Conservation (phyloP, 2,329 filamentous ascomycete species). For the Fusarium continuum region DNA sequence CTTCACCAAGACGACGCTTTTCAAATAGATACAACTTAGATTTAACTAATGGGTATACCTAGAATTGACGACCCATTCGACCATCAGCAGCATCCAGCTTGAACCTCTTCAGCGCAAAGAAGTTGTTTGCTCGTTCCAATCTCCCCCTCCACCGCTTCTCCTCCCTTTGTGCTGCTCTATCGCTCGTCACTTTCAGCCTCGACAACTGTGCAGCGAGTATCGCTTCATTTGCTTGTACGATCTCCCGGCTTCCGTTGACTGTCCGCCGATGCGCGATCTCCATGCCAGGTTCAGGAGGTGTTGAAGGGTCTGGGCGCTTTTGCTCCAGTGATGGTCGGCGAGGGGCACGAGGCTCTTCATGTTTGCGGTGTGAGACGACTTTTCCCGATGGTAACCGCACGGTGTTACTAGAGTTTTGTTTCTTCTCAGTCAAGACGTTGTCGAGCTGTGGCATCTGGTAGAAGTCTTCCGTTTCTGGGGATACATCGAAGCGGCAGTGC, state of each 20-base stretch:
- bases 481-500: conserved; percentile 57
- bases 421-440: not conserved
- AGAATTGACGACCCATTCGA: not conserved
- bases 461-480: conserved; percentile 54
- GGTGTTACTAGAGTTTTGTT: fast-evolving
- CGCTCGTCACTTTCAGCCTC: not conserved
- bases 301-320: fast-evolving
- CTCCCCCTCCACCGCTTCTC: not conserved
- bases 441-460: not conserved
- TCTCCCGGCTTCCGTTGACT: not conserved
- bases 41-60: not conserved
- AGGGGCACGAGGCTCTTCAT: not conserved
- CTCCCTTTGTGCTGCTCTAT: not conserved
- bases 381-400: not conserved
- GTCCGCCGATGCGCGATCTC: not conserved
- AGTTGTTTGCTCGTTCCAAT: not conserved
- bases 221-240: not conserved
- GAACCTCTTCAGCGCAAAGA: not conserved
- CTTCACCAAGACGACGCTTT: too few relatives aligned
- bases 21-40: too few relatives aligned
- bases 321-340: fast-evolving
- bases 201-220: not conserved
- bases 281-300: not conserved
- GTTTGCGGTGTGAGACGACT: not conserved
- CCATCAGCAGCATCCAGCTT: not conserved